These are phyloP conservation scores for Gentiana straminea DNA, from an alignment of 257 asterid genomes.

Conservation along the genomic window DNA sequence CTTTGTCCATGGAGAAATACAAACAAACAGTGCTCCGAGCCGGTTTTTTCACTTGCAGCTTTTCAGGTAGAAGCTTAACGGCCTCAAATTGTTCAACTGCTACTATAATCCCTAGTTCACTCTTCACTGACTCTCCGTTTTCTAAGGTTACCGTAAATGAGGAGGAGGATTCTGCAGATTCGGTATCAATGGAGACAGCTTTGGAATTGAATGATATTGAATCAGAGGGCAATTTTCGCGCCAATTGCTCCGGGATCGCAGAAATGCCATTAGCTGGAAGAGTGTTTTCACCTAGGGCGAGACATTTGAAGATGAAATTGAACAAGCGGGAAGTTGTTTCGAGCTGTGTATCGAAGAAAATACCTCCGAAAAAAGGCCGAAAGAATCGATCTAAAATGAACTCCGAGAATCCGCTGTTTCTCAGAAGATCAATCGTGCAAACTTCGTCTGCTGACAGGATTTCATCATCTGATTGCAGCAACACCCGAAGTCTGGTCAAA, in stretches of 20 bases:
- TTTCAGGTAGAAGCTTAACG: conserved; percentile 36
- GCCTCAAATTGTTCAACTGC: conserved; percentile 83
- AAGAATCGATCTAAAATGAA: conserved; percentile 69
- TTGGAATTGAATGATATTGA: conserved; percentile 48
- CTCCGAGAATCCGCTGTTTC: conserved; percentile 57
- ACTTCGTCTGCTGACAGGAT: conserved; percentile 55
- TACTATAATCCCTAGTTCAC: conserved; percentile 59
- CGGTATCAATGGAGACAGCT: conserved; percentile 32
- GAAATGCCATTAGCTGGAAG: conserved; percentile 76
- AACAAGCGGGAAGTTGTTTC: conserved; percentile 81
- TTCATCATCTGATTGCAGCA: conserved; percentile 42
- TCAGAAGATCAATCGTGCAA: conserved; percentile 40
- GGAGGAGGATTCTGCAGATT: conserved; percentile 4
- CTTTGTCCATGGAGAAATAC: conserved; percentile 52
- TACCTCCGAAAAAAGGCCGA: conserved; percentile 81
- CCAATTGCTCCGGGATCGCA: conserved; percentile 79
- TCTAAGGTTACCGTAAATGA: conserved; percentile 27
- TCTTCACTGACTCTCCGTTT: conserved; percentile 37
- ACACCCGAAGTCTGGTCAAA: conserved; percentile 54
- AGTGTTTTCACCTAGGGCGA: conserved; percentile 78
- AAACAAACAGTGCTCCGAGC: conserved; percentile 69
- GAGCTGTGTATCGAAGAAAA: conserved; percentile 73
- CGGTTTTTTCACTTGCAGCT: conserved; percentile 33
- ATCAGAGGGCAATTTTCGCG: conserved; percentile 31
- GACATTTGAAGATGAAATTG: conserved; percentile 73